A percentile compares a stretch with the other conserved stretches of the same genome.
These are phyloP conservation scores for Calocybe indica DNA, from an alignment of 768 basidiomycete genomes.

Conservation along the genomic window DNA sequence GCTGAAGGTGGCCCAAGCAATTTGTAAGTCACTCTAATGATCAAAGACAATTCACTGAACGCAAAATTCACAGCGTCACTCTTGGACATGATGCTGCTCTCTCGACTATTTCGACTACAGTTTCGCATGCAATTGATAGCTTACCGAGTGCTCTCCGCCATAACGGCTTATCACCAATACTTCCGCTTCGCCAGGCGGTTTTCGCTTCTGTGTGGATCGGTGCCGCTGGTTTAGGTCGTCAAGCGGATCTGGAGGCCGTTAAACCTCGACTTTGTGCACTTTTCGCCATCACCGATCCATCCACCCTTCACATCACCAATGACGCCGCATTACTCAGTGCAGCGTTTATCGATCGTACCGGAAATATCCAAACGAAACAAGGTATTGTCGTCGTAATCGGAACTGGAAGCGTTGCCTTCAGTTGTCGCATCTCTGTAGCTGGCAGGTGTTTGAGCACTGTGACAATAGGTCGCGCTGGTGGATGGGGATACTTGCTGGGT, in stretches of 20 bases:
- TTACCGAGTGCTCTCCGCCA: constrained; percentile 3
- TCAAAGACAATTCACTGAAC: not conserved
- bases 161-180: not conserved
- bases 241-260: constrained; percentile 13
- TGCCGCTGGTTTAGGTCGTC: constrained; percentile 18
- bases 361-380: constrained; percentile 7
- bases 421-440: constrained; percentile 7
- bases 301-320: constrained; percentile 14
- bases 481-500: constrained; percentile 21
- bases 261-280: constrained; percentile 9
- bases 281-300: constrained; percentile 11
- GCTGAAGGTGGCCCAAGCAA: constrained; percentile 21
- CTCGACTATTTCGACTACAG: constrained; percentile 10
- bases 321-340: constrained; percentile 22
- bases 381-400: constrained; percentile 17
- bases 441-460: not conserved
- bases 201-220: constrained; percentile 20
- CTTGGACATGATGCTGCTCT: constrained; percentile 19
- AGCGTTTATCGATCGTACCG: constrained; percentile 9
- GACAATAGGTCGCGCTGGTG: constrained; percentile 14
- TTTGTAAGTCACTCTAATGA: constrained; percentile 13
- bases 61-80: constrained; percentile 12
- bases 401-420: constrained; percentile 19
- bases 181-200: constrained; percentile 2
- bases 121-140: constrained; percentile 7